Conservation (phyloP, 768 basidiomycete species). For the Lactifluus volemus region DNA sequence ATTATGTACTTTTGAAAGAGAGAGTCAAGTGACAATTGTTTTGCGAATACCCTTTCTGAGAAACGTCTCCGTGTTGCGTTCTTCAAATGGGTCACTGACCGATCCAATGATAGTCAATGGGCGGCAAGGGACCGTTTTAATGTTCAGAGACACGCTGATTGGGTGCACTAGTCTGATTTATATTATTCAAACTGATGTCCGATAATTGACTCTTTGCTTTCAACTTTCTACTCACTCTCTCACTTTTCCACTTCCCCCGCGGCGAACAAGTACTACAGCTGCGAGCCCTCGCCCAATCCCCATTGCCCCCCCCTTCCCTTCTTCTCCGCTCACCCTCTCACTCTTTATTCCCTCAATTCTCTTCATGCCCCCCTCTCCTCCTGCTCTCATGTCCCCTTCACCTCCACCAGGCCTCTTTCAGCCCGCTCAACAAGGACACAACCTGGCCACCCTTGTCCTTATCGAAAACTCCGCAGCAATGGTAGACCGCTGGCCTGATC, state of each 20-base stretch:
- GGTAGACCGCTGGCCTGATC: constrained; percentile 20
- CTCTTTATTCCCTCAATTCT: not conserved
- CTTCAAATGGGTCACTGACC: constrained; percentile 15
- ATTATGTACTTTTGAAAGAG: not conserved
- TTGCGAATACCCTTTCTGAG: constrained; percentile 9
- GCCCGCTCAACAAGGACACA: constrained; percentile 14
- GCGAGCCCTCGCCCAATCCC: constrained; percentile 12
- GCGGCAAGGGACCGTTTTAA: constrained; percentile 15
- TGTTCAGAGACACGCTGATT: constrained; percentile 11
- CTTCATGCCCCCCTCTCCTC: not conserved
- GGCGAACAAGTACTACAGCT: constrained; percentile 4
- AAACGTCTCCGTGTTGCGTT: constrained; percentile 10
- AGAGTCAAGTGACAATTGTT: constrained; percentile 10
- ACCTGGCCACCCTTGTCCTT: constrained; percentile 18
- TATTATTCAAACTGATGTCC: constrained; percentile 12
- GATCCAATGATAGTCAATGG: constrained; percentile 15
- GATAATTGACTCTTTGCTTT: constrained; percentile 12
- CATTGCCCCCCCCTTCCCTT: not conserved
- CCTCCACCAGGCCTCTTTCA: constrained; percentile 17
- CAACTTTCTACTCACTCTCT: constrained; percentile 6
- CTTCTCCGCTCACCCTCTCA: not conserved
- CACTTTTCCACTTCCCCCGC: constrained; percentile 7
- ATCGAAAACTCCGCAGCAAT: constrained; percentile 20
- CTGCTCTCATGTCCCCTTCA: constrained; percentile 8
- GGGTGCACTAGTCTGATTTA: constrained; percentile 11